These are phyloP conservation scores for Sindora glabra DNA, from an alignment of 306 rosid species.

Conservation along the genomic window DNA sequence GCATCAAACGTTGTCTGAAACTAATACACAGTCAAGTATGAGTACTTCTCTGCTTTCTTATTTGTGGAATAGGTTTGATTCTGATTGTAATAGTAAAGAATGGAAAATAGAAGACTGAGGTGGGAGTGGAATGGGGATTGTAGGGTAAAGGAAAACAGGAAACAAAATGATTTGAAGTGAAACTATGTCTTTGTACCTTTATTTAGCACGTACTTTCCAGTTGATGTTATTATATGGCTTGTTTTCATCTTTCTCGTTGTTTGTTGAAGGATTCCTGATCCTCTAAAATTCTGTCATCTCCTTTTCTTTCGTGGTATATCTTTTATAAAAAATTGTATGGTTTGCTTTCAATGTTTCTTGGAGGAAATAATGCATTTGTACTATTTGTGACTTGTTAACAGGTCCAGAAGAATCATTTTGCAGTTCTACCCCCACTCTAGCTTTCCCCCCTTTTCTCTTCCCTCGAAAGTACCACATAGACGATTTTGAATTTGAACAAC, in stretches of 20 bases:
- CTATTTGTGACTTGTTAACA: no score
- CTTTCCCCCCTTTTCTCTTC: no score
- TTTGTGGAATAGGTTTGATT: background rate
- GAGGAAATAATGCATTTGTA: no score
- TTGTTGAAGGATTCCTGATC: no score
- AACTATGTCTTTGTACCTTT: constrained; percentile 7
- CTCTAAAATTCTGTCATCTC: no score
- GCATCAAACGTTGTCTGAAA: constrained; percentile 17
- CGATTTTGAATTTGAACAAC: no score
- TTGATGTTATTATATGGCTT: background rate
- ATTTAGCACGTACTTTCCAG: background rate
- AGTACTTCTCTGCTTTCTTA: background rate
- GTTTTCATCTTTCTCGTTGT: background rate
- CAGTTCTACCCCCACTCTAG: no score
- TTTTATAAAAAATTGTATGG: no score
- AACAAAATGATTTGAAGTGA: background rate
- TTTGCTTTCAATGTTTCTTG: no score
- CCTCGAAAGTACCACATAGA: no score
- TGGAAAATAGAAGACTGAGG: background rate
- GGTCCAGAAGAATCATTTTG: no score
- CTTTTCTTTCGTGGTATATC: no score
- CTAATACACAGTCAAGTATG: background rate
- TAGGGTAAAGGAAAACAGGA: background rate
- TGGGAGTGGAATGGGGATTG: background rate
- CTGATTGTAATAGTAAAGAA: background rate